Percentiles rank a stretch among this genome's conserved stretches.
Conservation (phyloP, 177 flowering plant species). For the Vitis hybrid region DNA sequence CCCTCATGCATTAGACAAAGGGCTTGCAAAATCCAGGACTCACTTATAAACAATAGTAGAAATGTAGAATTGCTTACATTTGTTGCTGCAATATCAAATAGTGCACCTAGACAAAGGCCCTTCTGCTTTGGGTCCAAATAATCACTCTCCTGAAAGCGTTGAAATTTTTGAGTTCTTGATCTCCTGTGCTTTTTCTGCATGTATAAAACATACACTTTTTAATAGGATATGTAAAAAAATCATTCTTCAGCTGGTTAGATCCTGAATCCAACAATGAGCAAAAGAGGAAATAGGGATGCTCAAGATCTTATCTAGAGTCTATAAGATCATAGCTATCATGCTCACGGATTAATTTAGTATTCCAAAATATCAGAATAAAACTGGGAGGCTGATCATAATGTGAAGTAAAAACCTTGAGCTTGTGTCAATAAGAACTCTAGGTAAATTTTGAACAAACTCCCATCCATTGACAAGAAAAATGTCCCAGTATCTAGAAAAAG, state of each 20-base stretch:
- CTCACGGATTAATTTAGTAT: background rate
- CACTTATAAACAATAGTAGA: background rate
- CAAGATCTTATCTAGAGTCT: background rate
- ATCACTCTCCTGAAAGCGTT: slow-evolving; percentile 77
- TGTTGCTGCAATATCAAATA: slow-evolving; percentile 97
- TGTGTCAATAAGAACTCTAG: too few relatives aligned
- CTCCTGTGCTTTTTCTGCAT: slow-evolving; percentile 67
- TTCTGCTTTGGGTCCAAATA: slow-evolving; percentile 97
- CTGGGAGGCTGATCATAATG: background rate
- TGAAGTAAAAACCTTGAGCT: background rate
- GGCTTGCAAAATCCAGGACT: background rate
- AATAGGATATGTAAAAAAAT: too few relatives aligned
- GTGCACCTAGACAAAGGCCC: slow-evolving; percentile 87
- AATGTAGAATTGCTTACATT: slow-evolving; percentile 58
- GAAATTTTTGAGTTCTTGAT: slow-evolving; percentile 54
- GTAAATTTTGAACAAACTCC: too few relatives aligned
- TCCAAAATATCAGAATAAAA: background rate
- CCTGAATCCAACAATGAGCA: too few relatives aligned
- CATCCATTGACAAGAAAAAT: too few relatives aligned
- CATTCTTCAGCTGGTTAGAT: too few relatives aligned
- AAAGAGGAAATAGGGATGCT: background rate
- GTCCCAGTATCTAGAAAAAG: too few relatives aligned
- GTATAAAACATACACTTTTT: too few relatives aligned
- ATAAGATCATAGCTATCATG: background rate
- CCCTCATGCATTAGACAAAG: slow-evolving; percentile 7